A percentile compares a stretch with the other conserved stretches of the same genome.
phyloP scores from a whole-genome alignment of 108 stramenopile species.

The Cyclotella baltica region DNA sequence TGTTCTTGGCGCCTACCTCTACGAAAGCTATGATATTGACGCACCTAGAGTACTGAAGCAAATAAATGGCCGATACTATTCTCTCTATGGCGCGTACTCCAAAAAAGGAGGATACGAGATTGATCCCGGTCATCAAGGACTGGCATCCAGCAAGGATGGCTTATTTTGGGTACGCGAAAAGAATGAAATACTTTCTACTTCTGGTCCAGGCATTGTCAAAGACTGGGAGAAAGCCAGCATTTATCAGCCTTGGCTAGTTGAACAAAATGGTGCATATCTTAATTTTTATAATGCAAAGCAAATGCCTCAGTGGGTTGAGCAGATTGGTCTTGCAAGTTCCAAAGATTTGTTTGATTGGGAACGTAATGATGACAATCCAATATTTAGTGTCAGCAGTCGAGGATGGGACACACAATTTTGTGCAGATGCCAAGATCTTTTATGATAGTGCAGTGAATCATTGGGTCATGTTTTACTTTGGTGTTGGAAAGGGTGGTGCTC shows the following conservation, averaged over 20 bases:
- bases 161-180: conserved; percentile 47
- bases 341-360: conserved; percentile 34
- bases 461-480: conserved; percentile 61
- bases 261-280: conserved; percentile 43
- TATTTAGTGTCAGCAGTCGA: conserved; percentile 23
- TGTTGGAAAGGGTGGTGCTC: conserved; percentile 47
- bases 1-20: conserved; percentile 51
- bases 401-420: conserved; percentile 41
- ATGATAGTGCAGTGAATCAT: conserved; percentile 21
- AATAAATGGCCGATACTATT: conserved; percentile 37
- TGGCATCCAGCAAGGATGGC: conserved; percentile 47
- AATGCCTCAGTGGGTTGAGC: conserved; percentile 58
- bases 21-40: conserved; percentile 44
- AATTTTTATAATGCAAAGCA: conserved; percentile 62
- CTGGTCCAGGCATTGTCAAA: conserved; percentile 23
- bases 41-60: conserved; percentile 41
- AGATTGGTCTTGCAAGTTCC: conserved; percentile 52
- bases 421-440: conserved; percentile 53
- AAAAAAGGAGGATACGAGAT: conserved; percentile 42
- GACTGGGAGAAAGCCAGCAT: conserved; percentile 51
- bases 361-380: conserved; percentile 43
- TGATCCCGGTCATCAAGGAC: conserved; percentile 45
- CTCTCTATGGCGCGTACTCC: conserved; percentile 46
- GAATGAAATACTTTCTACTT: conserved; percentile 47
- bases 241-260: conserved; percentile 53